These are phyloP conservation scores for Coemansia sp. DNA, from an alignment of 192 early-diverging fungal species.

Conservation along the genomic window DNA sequence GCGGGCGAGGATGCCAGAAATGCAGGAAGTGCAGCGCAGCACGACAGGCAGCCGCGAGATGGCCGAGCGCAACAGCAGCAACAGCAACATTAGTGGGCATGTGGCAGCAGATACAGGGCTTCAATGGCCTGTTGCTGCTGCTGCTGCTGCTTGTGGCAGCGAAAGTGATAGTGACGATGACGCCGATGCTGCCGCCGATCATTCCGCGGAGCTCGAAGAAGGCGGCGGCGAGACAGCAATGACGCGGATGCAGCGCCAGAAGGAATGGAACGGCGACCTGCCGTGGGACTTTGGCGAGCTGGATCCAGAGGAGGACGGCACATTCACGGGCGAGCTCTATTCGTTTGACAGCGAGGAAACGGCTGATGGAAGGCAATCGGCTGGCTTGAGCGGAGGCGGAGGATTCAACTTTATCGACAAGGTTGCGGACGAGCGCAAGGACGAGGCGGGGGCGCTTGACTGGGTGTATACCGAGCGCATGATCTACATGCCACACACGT, in stretches of 20 bases:
- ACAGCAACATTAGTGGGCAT: background rate
- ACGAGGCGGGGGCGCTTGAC: slow-evolving; percentile 40
- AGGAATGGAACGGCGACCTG: slow-evolving; percentile 60
- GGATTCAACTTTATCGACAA: slow-evolving; percentile 60
- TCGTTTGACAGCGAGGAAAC: slow-evolving; percentile 49
- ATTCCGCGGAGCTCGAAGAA: background rate
- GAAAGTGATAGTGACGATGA: slow-evolving; percentile 1
- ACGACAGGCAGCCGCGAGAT: slow-evolving; percentile 17
- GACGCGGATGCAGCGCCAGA: slow-evolving; percentile 17
- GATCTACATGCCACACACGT: slow-evolving; percentile 91
- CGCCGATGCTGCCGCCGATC: background rate
- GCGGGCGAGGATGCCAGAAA: slow-evolving; percentile 16
- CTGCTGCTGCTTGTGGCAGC: background rate
- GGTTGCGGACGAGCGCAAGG: slow-evolving; percentile 7
- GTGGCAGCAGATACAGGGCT: background rate
- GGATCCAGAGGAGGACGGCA: slow-evolving; percentile 44
- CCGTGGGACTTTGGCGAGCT: slow-evolving; percentile 53
- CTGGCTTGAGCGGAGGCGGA: slow-evolving; percentile 1
- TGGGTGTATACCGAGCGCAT: slow-evolving; percentile 88
- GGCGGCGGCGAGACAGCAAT: slow-evolving; percentile 4
- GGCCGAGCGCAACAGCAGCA: slow-evolving; percentile 16
- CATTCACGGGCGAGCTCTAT: slow-evolving; percentile 43
- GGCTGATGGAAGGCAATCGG: background rate
- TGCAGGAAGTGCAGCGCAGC: slow-evolving; percentile 27
- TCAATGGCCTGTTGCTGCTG: background rate